These are phyloP conservation scores for Eucalyptus albens DNA, from an alignment of 345 rosid species.

Conservation along the genomic window DNA sequence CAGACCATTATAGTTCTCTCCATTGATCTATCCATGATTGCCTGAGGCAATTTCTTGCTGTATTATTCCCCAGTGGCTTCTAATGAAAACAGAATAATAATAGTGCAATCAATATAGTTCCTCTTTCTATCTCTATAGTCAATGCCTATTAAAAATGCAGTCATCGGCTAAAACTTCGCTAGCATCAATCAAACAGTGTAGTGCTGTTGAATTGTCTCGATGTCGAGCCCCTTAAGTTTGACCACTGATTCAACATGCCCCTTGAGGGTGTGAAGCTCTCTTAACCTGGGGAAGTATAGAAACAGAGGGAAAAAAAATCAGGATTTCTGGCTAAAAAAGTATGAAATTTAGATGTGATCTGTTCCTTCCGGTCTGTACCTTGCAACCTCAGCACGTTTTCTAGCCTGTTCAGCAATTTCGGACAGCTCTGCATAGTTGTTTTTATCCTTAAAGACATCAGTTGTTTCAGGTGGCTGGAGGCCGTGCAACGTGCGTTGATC, in stretches of 20 bases:
- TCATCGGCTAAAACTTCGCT: neutral
- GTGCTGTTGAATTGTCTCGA: slow-evolving; percentile 79
- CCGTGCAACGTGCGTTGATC: slow-evolving; percentile 87
- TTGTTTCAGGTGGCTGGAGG: slow-evolving; percentile 36
- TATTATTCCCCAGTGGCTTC: neutral
- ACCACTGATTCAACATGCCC: slow-evolving; percentile 94
- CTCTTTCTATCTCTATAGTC: neutral
- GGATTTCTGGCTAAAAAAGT: neutral
- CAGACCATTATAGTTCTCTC: neutral
- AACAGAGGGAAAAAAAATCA: neutral
- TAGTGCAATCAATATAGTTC: neutral
- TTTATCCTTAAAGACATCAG: slow-evolving; percentile 42
- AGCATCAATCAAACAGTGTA: slow-evolving; percentile 52
- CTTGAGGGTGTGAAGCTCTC: slow-evolving; percentile 87
- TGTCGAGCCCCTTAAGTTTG: slow-evolving; percentile 88
- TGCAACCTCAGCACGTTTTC: slow-evolving; percentile 84
- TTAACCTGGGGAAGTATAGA: slow-evolving; percentile 32
- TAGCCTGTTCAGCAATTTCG: slow-evolving; percentile 90
- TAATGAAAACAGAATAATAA: neutral
- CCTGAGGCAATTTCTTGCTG: neutral
- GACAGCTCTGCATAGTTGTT: slow-evolving; percentile 60
- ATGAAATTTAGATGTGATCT: neutral
- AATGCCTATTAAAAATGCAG: neutral
- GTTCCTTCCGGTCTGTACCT: slow-evolving; percentile 20
- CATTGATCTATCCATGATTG: neutral